Base-by-base conservation (phyloP, 1,284 basidiomycete genomes). In the Cutaneotrichosporon cutaneum region DNA sequence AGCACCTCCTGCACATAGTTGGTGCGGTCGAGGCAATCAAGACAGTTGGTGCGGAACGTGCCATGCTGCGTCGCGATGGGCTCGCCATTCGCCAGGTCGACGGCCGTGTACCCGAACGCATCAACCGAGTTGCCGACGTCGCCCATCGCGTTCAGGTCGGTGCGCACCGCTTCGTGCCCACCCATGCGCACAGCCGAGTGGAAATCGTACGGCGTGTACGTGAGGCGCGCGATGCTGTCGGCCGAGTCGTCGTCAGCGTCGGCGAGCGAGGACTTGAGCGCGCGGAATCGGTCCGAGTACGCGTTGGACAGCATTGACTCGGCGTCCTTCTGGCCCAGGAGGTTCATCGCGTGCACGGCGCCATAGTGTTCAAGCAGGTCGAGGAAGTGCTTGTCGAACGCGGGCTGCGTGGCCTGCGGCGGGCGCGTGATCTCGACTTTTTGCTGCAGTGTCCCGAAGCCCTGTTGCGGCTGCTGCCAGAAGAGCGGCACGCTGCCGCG, bases 21-120 rank as follows among this genome's bases (percentile, higher is more conserved):
- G n/a, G 96, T 99, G 42, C 96, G 88, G 74, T 98, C 95, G 65
- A 98, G 82, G 76, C 94, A 97, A 76, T 98, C 95, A 54, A 99
- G 82, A 76, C 95, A 99, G 74, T 99, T 99, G 14, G 89, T 90
- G 57, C 96, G 84, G 77, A 99, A 97, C 10, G 93, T 86, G 5
- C 96, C 96, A 58, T 86, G 86, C 75, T 99, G 96, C 60, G 86
- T 83, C 30, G 87, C 90, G 42, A 97, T 85, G 44, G 89, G 82
- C 60, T 88, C 86, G 53, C 87, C 84, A 1, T 85, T 82, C 1
- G 76, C 74, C 0, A 84, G 76, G 73, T 94, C 90, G 50, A 87
- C 86, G 77, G 90, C 86, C 1, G 89, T 90, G 80, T 91, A 97
- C 1, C 92, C 92, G 72, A 91, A 94, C 54, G 82, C 83, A 72